Percentiles rank a stretch among this genome's conserved stretches.
These are phyloP conservation scores for Phyllostachys edulis DNA, from an alignment of 176 grass and related monocot species.

Conservation along the genomic window DNA sequence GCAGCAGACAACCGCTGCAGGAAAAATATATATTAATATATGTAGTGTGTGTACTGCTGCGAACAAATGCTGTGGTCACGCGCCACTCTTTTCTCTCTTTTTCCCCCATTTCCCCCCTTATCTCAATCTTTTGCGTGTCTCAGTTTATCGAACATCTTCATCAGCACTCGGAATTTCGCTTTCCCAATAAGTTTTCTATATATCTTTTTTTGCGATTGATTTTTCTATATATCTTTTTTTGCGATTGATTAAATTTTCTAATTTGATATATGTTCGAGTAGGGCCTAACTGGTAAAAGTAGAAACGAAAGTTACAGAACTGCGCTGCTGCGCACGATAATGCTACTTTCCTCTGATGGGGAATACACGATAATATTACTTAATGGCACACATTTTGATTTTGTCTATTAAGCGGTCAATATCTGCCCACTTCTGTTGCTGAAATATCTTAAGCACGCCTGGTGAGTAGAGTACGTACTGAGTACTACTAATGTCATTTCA, in stretches of 20 bases:
- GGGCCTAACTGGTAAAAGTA: slow-evolving; percentile 5
- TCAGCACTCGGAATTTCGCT: neutral
- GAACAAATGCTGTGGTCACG: neutral
- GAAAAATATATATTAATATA: neutral
- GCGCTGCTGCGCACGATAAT: slow-evolving; percentile 17
- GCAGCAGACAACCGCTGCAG: neutral
- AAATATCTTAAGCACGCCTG: neutral
- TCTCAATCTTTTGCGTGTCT: slow-evolving; percentile 38
- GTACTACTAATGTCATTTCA: neutral
- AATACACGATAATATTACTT: neutral
- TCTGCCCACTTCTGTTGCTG: neutral
- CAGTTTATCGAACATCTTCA: slow-evolving; percentile 27
- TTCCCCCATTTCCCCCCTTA: neutral
- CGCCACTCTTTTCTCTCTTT: neutral
- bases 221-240: neutral
- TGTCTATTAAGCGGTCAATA: slow-evolving; percentile 4
- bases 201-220: neutral
- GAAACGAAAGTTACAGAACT: slow-evolving; percentile 15
- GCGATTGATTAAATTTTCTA: neutral
- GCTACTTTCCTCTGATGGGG: slow-evolving; percentile 22
- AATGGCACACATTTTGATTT: neutral
- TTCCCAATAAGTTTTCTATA: neutral
- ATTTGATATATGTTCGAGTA: neutral
- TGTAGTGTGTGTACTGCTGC: neutral
- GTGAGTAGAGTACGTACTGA: neutral